phyloP scores from a whole-genome alignment of 768 basidiomycete genomes.

The Phanerochaete sordida region DNA sequence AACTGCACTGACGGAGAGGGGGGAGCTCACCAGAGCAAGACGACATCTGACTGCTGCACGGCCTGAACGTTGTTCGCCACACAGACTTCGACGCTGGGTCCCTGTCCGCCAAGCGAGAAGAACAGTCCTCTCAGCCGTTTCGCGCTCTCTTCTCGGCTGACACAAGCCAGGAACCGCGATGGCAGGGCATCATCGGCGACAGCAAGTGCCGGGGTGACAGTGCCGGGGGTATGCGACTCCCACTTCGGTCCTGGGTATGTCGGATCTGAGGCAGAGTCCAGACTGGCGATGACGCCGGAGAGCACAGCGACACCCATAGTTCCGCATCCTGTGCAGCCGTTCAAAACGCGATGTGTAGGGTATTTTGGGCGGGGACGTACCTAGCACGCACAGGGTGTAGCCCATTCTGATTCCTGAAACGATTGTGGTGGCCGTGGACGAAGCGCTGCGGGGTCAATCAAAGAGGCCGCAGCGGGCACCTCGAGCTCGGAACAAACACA shows the following conservation, averaged over 20 bases:
- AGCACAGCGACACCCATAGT: conserved; percentile 97
- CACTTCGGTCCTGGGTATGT: conserved; percentile 42
- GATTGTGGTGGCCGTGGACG: conserved; percentile 2
- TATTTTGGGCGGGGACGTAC: conserved; percentile 29
- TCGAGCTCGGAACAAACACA: background rate
- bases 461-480: background rate
- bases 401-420: conserved; percentile 54
- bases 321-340: conserved; percentile 73
- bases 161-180: conserved; percentile 81
- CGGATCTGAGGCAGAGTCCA: conserved; percentile 45
- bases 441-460: conserved; percentile 9
- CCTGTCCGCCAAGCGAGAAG: conserved; percentile 51
- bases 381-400: conserved; percentile 89
- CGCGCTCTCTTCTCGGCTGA: conserved; percentile 74
- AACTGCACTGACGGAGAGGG: background rate
- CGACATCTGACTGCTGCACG: conserved; percentile 72
- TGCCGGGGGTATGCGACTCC: conserved; percentile 72
- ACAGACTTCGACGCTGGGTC: conserved; percentile 65
- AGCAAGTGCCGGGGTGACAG: conserved; percentile 53
- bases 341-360: conserved; percentile 14
- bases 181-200: conserved; percentile 70
- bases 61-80: conserved; percentile 70
- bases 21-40: conserved; percentile 76
- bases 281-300: conserved; percentile 85
- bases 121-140: conserved; percentile 64